Base-by-base conservation (phyloP, 129 eudicot genomes). In the Ambrosia artemisiifolia region DNA sequence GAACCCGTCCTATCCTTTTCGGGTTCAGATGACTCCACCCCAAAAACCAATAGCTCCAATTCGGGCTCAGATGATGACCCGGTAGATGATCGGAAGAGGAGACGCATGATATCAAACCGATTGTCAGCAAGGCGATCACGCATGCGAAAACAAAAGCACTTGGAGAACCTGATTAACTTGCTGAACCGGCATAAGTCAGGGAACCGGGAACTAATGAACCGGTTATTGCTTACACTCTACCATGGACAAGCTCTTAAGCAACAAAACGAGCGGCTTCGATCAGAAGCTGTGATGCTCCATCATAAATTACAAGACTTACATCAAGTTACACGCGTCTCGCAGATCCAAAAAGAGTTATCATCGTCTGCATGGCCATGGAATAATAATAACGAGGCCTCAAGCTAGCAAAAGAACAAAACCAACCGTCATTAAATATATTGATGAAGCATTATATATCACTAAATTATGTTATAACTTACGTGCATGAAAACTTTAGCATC, bases 31-130 rank as follows among this genome's bases (percentile, higher is more conserved):
- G 69, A 60, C 70, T 75, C 88, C 12, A 76, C 77, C 34, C 86
- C 78, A 18, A 75, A 67, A 53, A 56, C 76, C 18, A 61, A 43
- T 0, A 67, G 64, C 69, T 56, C 81, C 4, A 74, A 54, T 35
- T 82, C 88, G 72, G 79, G 86, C 18, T 87, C 90, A 0, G 85
- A 78, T 44, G 86, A 76, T 4, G 46, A 35, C 34, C 76, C n/a
- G 6, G 38, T 67, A 9, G 96, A 89, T 14, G 98, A 89, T 12
- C 81, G 91, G 11, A 92, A 92, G 80, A 81, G 84, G 40, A 85
- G 87, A 78, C 91, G 98, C 11, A 92, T 87, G 98, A 63, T 89
- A 71, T 92, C 98, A 4, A 92, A 92, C 89, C 91, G 98, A 73
- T 96, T 89, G 73, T 92, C 98, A 2, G 98, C 98, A 2, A 57